These are phyloP conservation scores for Dendrocalamus sinicus DNA, from an alignment of 176 grass and related monocot species.

Conservation along the genomic window DNA sequence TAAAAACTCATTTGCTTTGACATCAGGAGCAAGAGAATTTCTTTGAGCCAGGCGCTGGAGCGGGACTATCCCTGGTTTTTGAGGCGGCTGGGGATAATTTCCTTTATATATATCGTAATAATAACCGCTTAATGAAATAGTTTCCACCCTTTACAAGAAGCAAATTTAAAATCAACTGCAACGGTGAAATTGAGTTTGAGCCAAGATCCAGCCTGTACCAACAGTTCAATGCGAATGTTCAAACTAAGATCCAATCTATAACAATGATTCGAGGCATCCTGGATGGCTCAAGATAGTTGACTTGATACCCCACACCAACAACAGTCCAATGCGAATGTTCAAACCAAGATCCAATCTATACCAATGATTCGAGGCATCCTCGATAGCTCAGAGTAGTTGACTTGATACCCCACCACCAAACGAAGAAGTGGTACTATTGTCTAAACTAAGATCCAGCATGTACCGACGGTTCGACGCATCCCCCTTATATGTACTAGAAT, in stretches of 20 bases:
- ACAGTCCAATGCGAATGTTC: too few relatives aligned
- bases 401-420: too few relatives aligned
- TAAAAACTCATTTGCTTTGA: not conserved
- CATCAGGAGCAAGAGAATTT: not conserved
- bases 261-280: too few relatives aligned
- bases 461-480: not conserved
- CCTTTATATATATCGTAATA: not conserved
- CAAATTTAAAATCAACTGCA: not conserved
- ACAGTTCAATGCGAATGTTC: not conserved
- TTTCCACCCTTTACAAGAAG: not conserved
- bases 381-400: too few relatives aligned
- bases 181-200: not conserved
- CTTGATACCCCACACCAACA: too few relatives aligned
- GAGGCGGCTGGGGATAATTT: not conserved
- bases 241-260: too few relatives aligned
- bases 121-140: not conserved
- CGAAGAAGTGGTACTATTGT: not conserved
- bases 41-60: not conserved
- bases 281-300: too few relatives aligned
- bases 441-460: not conserved
- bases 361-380: too few relatives aligned
- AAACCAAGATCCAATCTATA: too few relatives aligned
- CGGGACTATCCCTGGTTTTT: not conserved
- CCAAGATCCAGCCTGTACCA: not conserved
- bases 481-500: not conserved